Percentiles rank a stretch among this genome's conserved stretches.
Conservation (phyloP, 176 grass and related monocot genomes). For the Elymus sibiricus region DNA sequence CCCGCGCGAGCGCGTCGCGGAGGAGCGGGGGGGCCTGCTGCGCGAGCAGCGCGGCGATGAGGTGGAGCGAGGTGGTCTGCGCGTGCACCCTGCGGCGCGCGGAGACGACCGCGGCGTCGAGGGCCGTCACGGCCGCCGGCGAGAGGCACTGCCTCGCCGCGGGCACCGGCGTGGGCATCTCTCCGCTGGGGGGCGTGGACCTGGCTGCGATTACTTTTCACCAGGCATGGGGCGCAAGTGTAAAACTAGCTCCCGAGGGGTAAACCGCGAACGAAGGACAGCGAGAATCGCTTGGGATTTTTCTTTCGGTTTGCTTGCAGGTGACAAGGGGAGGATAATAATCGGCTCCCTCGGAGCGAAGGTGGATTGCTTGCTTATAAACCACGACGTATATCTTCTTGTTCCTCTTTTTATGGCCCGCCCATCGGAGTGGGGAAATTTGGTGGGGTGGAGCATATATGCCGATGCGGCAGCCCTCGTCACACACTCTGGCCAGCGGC, state of each 20-base stretch:
- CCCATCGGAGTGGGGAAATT: neutral
- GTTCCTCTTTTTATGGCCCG: neutral
- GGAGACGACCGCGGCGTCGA: conserved; percentile 37
- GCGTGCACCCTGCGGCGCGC: conserved; percentile 47
- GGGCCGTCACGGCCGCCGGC: conserved; percentile 26
- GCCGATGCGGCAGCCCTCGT: neutral
- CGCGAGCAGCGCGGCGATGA: conserved; percentile 47
- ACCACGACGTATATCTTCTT: neutral
- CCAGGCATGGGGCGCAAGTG: conserved; percentile 34
- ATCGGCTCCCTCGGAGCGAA: neutral
- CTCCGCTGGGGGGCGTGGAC: neutral
- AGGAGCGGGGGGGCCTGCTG: conserved; percentile 41
- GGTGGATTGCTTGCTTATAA: conserved; percentile 37
- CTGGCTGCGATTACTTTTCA: neutral
- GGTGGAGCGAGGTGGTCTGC: conserved; percentile 92
- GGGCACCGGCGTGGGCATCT: conserved; percentile 78
- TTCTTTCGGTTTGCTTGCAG: neutral
- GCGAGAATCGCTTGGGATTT: neutral
- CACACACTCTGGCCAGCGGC: neutral
- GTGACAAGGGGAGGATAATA: neutral
- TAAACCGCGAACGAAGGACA: conserved; percentile 9
- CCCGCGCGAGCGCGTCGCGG: conserved; percentile 65
- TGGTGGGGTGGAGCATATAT: conserved; percentile 4
- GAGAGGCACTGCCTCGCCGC: conserved; percentile 42
- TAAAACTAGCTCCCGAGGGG: conserved; percentile 24